Conservation (phyloP, 129 eudicot genomes). For the Flaveria sonorensis region DNA sequence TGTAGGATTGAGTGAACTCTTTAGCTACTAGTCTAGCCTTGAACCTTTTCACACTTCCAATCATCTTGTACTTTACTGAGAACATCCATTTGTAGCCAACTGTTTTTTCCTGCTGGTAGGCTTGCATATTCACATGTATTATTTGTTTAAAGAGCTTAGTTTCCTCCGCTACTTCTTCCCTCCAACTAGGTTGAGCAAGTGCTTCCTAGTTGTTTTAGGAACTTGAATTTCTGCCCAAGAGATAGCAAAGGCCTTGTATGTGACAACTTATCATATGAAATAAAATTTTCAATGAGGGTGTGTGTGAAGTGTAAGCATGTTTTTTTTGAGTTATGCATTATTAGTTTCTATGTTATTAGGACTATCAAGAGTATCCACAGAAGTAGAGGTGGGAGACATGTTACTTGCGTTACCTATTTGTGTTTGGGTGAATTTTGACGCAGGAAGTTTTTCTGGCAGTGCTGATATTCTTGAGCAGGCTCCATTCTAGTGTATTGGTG, state of each 20-base stretch:
- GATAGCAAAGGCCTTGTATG: too few species aligned
- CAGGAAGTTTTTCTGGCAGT: not conserved
- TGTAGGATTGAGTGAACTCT: not conserved
- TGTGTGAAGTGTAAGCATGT: not conserved
- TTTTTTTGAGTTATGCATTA: not conserved
- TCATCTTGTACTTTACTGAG: not conserved
- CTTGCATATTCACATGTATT: not conserved
- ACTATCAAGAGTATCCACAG: not conserved
- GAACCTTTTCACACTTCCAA: not conserved
- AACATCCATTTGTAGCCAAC: conserved; percentile 3
- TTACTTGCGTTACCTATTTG: not conserved
- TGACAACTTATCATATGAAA: not conserved
- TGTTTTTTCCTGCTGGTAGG: not conserved
- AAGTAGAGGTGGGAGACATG: not conserved
- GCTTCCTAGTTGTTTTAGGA: not conserved
- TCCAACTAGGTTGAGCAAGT: not conserved
- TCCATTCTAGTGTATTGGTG: not conserved
- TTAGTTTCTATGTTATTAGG: not conserved
- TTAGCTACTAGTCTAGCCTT: conserved; percentile 8
- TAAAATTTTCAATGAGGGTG: not conserved
- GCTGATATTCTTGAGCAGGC: not conserved
- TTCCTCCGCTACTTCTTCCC: not conserved
- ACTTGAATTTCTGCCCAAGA: too few species aligned
- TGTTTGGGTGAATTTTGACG: not conserved
- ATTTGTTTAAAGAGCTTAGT: not conserved